A percentile compares a stretch with the other conserved stretches of the same genome.
Evolutionary conservation across 176 grass and related monocot genomes (phyloP).

Genomic region (Avena eriantha): DNA sequence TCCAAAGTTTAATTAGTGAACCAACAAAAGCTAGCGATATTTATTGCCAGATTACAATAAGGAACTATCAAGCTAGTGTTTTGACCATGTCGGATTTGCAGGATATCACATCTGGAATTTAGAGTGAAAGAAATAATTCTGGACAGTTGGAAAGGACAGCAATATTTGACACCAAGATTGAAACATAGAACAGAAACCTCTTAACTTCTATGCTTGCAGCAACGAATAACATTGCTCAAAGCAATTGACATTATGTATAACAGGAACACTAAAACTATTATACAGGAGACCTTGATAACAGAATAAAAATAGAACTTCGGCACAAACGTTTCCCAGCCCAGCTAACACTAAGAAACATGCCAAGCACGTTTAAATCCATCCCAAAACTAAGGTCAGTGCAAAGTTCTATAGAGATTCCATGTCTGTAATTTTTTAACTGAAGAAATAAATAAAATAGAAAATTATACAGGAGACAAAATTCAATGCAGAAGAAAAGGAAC

Average conservation of each 20-base stretch:
- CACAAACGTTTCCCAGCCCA: constrained; percentile 4
- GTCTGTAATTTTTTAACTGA: background rate
- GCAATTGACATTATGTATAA: background rate
- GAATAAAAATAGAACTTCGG: background rate
- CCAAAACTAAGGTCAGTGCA: background rate
- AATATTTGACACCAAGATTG: background rate
- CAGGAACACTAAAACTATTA: background rate
- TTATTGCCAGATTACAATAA: background rate
- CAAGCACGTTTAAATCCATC: constrained; percentile 26
- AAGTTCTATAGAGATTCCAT: constrained; percentile 15
- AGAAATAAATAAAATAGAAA: constrained; percentile 8
- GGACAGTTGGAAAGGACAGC: background rate
- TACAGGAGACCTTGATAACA: background rate
- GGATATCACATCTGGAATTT: constrained; percentile 30
- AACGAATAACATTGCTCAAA: background rate
- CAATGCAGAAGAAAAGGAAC: constrained; percentile 30
- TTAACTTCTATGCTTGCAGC: background rate
- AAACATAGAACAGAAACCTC: constrained; percentile 10
- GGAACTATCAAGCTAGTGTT: background rate
- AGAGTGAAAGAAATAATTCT: background rate
- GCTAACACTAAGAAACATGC: constrained; percentile 16
- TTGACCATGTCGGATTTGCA: background rate
- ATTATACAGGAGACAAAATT: constrained; percentile 15
- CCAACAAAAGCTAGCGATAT: constrained; percentile 2
- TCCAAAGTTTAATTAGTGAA: background rate